Percentiles rank a stretch among this genome's conserved stretches.
phyloP scores from a whole-genome alignment of 2,329 filamentous ascomycete genomes.

The Talaromyces funiculosus region DNA sequence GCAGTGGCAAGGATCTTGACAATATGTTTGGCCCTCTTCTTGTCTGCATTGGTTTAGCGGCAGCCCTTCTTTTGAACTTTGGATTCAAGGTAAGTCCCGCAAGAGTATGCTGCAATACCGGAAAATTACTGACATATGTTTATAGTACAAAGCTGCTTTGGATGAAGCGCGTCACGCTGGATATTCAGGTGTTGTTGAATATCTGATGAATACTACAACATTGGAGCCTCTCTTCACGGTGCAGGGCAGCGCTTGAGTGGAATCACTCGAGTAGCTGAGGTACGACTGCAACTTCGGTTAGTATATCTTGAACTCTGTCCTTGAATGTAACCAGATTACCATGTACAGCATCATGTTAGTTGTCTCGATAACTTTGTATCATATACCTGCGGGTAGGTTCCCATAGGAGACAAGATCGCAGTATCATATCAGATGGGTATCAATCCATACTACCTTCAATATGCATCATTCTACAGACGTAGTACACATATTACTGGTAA shows the following conservation, averaged over 20 bases:
- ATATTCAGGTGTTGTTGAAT: neutral
- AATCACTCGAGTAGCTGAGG: neutral
- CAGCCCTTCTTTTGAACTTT: conserved; percentile 82
- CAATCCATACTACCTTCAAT: neutral
- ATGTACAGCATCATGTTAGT: neutral
- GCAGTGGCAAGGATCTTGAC: conserved; percentile 91
- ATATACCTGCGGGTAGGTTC: neutral
- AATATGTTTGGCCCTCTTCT: conserved; percentile 78
- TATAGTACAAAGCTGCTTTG: conserved; percentile 1
- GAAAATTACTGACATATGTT: neutral
- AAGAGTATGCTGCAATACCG: neutral
- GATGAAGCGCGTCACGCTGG: neutral
- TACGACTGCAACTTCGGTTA: neutral
- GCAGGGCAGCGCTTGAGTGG: neutral
- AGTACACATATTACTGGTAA: neutral
- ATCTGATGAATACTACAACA: neutral
- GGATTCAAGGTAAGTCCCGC: conserved; percentile 57
- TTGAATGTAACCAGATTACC: neutral
- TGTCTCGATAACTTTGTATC: neutral
- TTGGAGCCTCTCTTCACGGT: neutral
- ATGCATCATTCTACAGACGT: neutral
- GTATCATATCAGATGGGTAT: neutral
- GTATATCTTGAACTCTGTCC: neutral
- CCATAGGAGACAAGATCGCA: too few species aligned
- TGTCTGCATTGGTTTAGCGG: conserved; percentile 70